Percentiles rank a stretch among this genome's conserved stretches.
Conservation (phyloP, 139 green algal genomes). For the Cymbomonas tetramitiformis region DNA sequence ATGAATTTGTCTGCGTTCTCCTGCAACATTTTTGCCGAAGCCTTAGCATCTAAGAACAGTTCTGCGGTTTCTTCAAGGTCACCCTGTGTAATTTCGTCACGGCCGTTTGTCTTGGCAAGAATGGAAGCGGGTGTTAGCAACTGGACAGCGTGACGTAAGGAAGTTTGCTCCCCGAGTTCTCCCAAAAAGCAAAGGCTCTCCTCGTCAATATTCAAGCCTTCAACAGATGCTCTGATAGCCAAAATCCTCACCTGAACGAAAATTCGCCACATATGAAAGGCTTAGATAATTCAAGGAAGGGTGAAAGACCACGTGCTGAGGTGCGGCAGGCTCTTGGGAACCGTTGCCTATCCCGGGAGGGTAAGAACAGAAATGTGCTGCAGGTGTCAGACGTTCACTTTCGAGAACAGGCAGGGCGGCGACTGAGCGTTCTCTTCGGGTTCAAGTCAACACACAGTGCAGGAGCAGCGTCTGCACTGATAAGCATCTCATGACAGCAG, state of each 20-base stretch:
- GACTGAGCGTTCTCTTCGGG: too few species aligned
- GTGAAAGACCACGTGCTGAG: too few species aligned
- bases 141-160: constrained; percentile 66
- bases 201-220: constrained; percentile 77
- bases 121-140: constrained; percentile 78
- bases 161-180: constrained; percentile 68
- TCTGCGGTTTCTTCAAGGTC: constrained; percentile 64
- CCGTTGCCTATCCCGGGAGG: too few species aligned
- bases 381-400: too few species aligned
- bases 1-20: constrained; percentile 92
- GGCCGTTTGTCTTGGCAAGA: constrained; percentile 53
- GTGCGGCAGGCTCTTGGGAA: too few species aligned
- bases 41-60: constrained; percentile 91
- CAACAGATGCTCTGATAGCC: constrained; percentile 77
- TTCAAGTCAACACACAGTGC: too few species aligned
- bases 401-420: too few species aligned
- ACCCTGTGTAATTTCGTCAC: constrained; percentile 35
- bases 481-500: too few species aligned
- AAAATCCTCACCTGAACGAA: constrained; percentile 12
- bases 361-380: too few species aligned
- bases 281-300: too few species aligned
- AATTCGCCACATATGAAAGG: too few species aligned
- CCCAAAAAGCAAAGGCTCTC: constrained; percentile 70
- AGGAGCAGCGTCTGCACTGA: too few species aligned
- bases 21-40: constrained; percentile 62